Percentiles rank a stretch among this genome's conserved stretches.
These are phyloP conservation scores for Houttuynia cordata DNA, from an alignment of 164 flowering plant species.

Conservation along the genomic window DNA sequence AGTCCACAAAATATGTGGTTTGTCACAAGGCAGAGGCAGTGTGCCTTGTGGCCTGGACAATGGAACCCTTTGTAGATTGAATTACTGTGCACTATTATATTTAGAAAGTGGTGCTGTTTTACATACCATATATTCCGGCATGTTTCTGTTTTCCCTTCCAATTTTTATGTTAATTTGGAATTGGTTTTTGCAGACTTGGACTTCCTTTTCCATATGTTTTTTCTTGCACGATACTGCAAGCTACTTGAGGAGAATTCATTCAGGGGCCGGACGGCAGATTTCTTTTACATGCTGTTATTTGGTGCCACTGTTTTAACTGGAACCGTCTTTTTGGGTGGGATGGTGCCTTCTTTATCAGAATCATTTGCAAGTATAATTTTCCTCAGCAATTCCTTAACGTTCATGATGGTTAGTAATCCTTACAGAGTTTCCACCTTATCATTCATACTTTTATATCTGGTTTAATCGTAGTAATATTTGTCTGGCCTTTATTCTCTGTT, in stretches of 20 bases:
- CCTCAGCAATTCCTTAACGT: constrained; percentile 95
- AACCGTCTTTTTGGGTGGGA: constrained; percentile 87
- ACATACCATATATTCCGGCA: too few relatives aligned
- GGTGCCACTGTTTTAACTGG: constrained; percentile 93
- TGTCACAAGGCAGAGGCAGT: too few relatives aligned
- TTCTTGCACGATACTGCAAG: constrained; percentile 97
- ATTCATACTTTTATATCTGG: background rate
- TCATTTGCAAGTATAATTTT: constrained; percentile 88
- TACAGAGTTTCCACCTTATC: background rate
- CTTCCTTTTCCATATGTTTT: constrained; percentile 98
- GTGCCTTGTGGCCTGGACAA: too few relatives aligned
- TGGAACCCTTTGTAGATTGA: too few relatives aligned
- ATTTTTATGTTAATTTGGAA: too few relatives aligned
- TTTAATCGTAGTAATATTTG: background rate
- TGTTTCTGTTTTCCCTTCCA: too few relatives aligned
- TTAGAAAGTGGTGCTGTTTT: too few relatives aligned
- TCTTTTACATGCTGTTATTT: constrained; percentile 97
- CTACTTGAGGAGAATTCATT: constrained; percentile 99
- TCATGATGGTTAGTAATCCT: constrained; percentile 82
- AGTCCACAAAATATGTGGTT: too few relatives aligned
- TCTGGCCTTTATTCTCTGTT: background rate
- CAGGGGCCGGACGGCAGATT: constrained; percentile 97
- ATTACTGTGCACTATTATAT: too few relatives aligned
- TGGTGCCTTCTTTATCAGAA: constrained; percentile 83
- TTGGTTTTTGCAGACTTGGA: constrained; percentile 65